A percentile compares a stretch with the other conserved stretches of the same genome.
These are phyloP conservation scores for Botrytis deweyae DNA, from an alignment of 2,329 filamentous ascomycete species.

Conservation along the genomic window DNA sequence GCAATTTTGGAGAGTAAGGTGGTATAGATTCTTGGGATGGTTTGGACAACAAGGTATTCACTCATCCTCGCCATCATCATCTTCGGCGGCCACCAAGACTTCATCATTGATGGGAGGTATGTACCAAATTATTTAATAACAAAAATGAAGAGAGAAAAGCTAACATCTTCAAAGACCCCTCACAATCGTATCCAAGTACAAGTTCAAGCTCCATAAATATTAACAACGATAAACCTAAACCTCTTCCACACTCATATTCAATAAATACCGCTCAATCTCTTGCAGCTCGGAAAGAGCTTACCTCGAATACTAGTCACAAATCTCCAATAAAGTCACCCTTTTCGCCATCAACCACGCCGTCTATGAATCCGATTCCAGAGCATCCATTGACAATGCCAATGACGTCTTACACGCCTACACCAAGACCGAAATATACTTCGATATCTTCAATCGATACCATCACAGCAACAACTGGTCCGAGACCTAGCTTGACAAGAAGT, in stretches of 20 bases:
- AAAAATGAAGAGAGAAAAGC: background rate
- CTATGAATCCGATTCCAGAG: conserved; percentile 10
- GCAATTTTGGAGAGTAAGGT: conserved; percentile 34
- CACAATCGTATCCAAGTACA: background rate
- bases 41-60: conserved; percentile 20
- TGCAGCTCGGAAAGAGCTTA: conserved; percentile 9
- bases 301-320: background rate
- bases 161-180: background rate
- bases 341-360: background rate
- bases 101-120: conserved; percentile 2
- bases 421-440: conserved; percentile 1
- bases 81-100: background rate
- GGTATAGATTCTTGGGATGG: conserved; percentile 23
- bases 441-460: conserved; percentile 9
- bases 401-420: background rate
- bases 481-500: conserved; percentile 7
- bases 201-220: background rate
- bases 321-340: background rate
- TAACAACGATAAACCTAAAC: background rate
- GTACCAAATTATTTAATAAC: background rate
- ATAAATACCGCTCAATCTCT: conserved; percentile 8
- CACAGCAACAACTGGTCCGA: background rate
- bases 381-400: background rate
- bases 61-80: background rate
- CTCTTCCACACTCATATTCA: conserved; percentile 2